Base-by-base conservation (phyloP, 2,329 filamentous ascomycete species). In the Arthrobotrys musiformis region DNA sequence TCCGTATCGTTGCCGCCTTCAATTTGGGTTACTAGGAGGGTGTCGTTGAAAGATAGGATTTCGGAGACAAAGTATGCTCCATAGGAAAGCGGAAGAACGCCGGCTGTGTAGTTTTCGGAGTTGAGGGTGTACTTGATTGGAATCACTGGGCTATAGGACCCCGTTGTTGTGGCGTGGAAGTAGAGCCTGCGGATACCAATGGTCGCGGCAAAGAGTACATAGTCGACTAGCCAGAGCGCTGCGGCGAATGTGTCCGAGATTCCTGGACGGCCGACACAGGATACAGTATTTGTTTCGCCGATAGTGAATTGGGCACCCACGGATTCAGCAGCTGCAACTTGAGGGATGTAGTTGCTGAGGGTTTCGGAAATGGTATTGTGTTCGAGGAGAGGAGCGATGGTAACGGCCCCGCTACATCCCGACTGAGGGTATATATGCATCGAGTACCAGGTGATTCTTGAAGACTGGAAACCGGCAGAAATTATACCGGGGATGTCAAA, bases 221-320 rank as follows among this genome's bases (percentile, higher is more conserved):
- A 81, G 56, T 81, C 81, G 0, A 81, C 58, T 17, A 72, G 69
- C 81, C 81, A 82, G 4, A 82, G 76, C 13, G 80, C 79, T 17
- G 80, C 80, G 5, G 79, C 80, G 17, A 81, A 73, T 3, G 80
- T 81, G 42, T 81, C 78, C 19, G 79, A 80, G 15, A 82, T 79
- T 11, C 80, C 81, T 9, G 73, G 70, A 1, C 75, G 69, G 15
- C 81, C 81, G 35, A 78, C 78, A 35, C 79, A 81, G 6, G 79
- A 79, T 46, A 81, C 78, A 13, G 83, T 84, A 80, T 80, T 81
- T 19, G 79, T 82, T 68, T 82, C 81, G 19, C 81, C 81, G 28
- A 82, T 80, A 5, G 80, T 75, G 46, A 81, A 81, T 48, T 63
- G 66, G 33, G 70, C 70, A 2, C 70, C 75, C 11, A 60, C 66